phyloP scores from a whole-genome alignment of 2,329 filamentous ascomycete species.

The Shiraia sp. region DNA sequence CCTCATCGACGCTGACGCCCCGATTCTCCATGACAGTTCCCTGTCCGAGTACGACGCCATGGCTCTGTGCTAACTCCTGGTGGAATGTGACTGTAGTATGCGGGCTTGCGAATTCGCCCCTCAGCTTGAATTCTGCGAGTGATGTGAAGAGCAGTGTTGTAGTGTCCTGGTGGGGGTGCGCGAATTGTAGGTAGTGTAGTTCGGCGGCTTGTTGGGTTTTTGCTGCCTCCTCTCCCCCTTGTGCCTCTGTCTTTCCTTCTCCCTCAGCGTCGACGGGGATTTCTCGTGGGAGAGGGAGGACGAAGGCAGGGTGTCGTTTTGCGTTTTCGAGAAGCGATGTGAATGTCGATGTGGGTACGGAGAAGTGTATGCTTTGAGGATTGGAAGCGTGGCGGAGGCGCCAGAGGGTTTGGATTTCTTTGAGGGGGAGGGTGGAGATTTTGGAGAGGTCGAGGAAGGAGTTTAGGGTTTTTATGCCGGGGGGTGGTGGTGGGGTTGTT shows the following conservation, averaged over 20 bases:
- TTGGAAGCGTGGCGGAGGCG: slow-evolving; percentile 79
- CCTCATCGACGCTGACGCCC: slow-evolving; percentile 78
- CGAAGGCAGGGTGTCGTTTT: slow-evolving; percentile 79
- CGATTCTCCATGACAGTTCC: slow-evolving; percentile 76
- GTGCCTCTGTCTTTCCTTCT: slow-evolving; percentile 6
- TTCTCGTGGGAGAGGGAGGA: slow-evolving; percentile 78
- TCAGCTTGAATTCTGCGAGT: slow-evolving; percentile 87
- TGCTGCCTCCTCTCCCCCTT: slow-evolving; percentile 7
- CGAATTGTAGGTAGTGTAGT: slow-evolving; percentile 97
- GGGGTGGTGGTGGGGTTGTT: slow-evolving; percentile 32
- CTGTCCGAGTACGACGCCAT: slow-evolving; percentile 83
- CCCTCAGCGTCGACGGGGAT: slow-evolving; percentile 28
- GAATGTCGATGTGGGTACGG: slow-evolving; percentile 76
- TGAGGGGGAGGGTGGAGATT: slow-evolving; percentile 68
- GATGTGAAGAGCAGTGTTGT: slow-evolving; percentile 82
- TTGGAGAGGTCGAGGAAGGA: slow-evolving; percentile 82
- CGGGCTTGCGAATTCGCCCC: slow-evolving; percentile 85
- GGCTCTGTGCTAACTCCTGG: slow-evolving; percentile 72
- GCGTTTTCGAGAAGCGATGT: slow-evolving; percentile 71
- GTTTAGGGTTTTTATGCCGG: slow-evolving; percentile 65
- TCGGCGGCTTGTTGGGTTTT: slow-evolving; percentile 68
- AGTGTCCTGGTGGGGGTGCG: slow-evolving; percentile 71
- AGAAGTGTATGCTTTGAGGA: slow-evolving; percentile 78
- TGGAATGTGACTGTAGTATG: slow-evolving; percentile 96
- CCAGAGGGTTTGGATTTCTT: slow-evolving; percentile 89